Percentiles rank a stretch among this genome's conserved stretches.
phyloP scores from a whole-genome alignment of 2,329 filamentous ascomycete species.

The Penicillium capsulatum region DNA sequence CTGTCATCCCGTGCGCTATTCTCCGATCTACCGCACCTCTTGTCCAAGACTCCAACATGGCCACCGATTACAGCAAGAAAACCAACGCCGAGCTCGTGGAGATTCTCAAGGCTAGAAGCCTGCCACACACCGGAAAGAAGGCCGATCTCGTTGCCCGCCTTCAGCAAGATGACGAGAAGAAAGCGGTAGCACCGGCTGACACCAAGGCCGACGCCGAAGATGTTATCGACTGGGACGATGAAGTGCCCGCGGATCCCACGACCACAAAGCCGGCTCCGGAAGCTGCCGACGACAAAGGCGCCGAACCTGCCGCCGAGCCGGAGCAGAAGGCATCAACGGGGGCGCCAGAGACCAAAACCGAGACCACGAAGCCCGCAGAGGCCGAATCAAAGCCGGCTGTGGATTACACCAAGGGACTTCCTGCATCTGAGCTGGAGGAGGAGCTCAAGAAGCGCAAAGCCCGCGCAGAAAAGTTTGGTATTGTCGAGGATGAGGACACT shows the following conservation, averaged over 20 bases:
- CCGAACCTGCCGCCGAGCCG: slow-evolving; percentile 38
- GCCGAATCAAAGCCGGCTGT: slow-evolving; percentile 33
- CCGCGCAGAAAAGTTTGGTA: slow-evolving; percentile 48
- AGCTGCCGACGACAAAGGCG: slow-evolving; percentile 36
- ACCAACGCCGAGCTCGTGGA: slow-evolving; percentile 49
- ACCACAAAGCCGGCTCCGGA: slow-evolving; percentile 29
- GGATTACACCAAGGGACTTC: slow-evolving; percentile 42
- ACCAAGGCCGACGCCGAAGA: slow-evolving; percentile 37
- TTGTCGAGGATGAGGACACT: slow-evolving; percentile 39
- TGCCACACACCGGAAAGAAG: slow-evolving; percentile 49
- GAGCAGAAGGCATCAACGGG: slow-evolving; percentile 37
- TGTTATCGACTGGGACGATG: slow-evolving; percentile 46
- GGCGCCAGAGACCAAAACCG: slow-evolving; percentile 17
- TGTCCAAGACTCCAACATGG: slow-evolving; percentile 34
- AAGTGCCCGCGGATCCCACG: slow-evolving; percentile 26
- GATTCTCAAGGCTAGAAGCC: slow-evolving; percentile 47
- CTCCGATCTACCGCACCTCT: too few relatives aligned
- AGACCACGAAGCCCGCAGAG: slow-evolving; percentile 17
- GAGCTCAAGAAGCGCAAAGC: slow-evolving; percentile 48
- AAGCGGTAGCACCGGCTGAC: slow-evolving; percentile 20
- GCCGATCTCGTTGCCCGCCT: slow-evolving; percentile 48
- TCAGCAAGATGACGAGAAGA: slow-evolving; percentile 41
- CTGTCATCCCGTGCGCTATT: too few relatives aligned
- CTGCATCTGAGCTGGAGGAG: slow-evolving; percentile 43
- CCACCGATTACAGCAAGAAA: slow-evolving; percentile 48